phyloP scores from a whole-genome alignment of 106 monocot genomes.

The Dioscorea dumetorum region DNA sequence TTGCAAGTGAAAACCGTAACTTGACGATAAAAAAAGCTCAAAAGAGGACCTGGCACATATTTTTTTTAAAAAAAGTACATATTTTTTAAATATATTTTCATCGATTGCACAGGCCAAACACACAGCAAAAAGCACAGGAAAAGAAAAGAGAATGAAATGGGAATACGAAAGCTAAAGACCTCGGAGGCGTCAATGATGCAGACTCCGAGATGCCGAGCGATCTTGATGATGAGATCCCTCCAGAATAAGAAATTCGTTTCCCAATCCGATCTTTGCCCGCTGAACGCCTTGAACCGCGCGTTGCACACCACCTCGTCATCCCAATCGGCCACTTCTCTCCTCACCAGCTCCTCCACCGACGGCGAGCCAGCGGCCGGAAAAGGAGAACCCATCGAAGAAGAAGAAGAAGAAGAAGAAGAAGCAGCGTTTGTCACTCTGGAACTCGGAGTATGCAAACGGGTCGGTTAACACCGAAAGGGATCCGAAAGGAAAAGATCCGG shows the following conservation, averaged over 20 bases:
- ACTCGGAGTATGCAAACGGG: too few relatives aligned
- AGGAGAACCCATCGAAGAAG: neutral
- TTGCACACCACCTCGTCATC: slow-evolving; percentile 56
- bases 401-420: too few relatives aligned
- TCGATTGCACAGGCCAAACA: neutral
- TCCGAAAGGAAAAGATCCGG: too few relatives aligned
- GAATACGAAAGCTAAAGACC: slow-evolving; percentile 18
- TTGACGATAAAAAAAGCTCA: neutral
- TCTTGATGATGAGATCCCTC: slow-evolving; percentile 70
- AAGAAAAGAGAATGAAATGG: neutral
- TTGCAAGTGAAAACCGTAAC: neutral
- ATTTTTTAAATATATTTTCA: neutral
- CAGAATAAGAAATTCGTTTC: slow-evolving; percentile 66
- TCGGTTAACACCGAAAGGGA: too few relatives aligned
- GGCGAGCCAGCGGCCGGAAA: slow-evolving; percentile 1
- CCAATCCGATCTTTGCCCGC: slow-evolving; percentile 88
- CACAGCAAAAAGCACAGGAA: neutral
- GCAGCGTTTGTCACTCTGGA: too few relatives aligned
- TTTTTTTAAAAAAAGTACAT: neutral
- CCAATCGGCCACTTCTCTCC: slow-evolving; percentile 67
- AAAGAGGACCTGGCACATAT: neutral
- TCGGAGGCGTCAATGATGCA: slow-evolving; percentile 39
- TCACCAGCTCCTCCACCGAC: slow-evolving; percentile 40
- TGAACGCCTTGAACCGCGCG: slow-evolving; percentile 81
- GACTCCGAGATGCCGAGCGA: slow-evolving; percentile 57